phyloP scores from a whole-genome alignment of 1,284 basidiomycete genomes.

The Neolentinus lepideus region DNA sequence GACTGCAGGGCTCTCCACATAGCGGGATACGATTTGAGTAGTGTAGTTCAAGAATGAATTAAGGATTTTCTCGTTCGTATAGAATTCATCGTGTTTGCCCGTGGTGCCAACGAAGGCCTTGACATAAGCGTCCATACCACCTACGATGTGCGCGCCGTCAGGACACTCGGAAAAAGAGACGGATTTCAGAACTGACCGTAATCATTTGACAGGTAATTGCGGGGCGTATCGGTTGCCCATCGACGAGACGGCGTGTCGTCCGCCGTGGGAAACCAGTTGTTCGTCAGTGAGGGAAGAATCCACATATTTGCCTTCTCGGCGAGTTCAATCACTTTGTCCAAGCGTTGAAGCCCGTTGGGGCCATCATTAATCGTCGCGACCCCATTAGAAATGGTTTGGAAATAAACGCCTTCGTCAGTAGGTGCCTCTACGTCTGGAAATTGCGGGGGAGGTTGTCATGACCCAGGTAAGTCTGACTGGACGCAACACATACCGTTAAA shows the following conservation, averaged over 20 bases:
- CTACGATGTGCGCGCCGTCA: slow-evolving; percentile 19
- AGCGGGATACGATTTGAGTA: slow-evolving; percentile 44
- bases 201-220: slow-evolving; percentile 51
- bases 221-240: slow-evolving; percentile 27
- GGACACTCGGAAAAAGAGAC: slow-evolving; percentile 2
- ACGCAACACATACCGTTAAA: slow-evolving; percentile 15
- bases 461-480: not conserved
- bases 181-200: slow-evolving; percentile 34
- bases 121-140: slow-evolving; percentile 62
- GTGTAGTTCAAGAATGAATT: slow-evolving; percentile 51
- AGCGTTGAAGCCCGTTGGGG: slow-evolving; percentile 21
- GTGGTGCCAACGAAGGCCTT: slow-evolving; percentile 33
- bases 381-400: slow-evolving; percentile 21
- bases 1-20: slow-evolving; percentile 40
- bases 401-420: slow-evolving; percentile 13
- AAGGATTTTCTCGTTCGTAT: slow-evolving; percentile 39
- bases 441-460: not conserved
- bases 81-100: slow-evolving; percentile 51
- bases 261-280: slow-evolving; percentile 23
- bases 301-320: slow-evolving; percentile 21
- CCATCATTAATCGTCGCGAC: slow-evolving; percentile 22
- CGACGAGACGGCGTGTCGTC: slow-evolving; percentile 1
- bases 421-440: slow-evolving; percentile 15
- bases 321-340: slow-evolving; percentile 21
- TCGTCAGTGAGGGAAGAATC: slow-evolving; percentile 23